A percentile compares a stretch with the other conserved stretches of the same genome.
Conservation (phyloP, 805 yeast genomes). For the Metschnikowia gelsemii region DNA sequence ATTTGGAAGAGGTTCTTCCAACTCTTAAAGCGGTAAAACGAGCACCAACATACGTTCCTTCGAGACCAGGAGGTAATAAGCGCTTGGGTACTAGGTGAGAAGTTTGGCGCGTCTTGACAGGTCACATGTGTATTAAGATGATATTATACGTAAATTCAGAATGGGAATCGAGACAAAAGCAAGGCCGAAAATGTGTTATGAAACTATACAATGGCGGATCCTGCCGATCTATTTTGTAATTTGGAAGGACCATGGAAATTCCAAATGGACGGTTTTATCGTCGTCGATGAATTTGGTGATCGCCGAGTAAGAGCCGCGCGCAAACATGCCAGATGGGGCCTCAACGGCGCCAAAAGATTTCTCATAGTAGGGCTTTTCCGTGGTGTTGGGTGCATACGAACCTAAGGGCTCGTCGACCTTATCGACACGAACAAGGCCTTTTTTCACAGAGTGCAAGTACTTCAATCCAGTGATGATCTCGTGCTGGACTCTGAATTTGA, state of each 20-base stretch:
- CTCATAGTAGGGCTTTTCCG: constrained; percentile 74
- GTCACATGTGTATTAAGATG: too few species aligned
- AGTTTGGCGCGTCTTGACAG: too few species aligned
- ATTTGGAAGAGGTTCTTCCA: too few species aligned
- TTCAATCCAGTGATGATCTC: constrained; percentile 89
- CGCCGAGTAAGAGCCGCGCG: constrained; percentile 83
- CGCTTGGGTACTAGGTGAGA: constrained; percentile 15
- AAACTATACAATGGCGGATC: too few species aligned
- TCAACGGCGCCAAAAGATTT: constrained; percentile 59
- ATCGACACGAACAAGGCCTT: constrained; percentile 85
- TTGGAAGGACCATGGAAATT: constrained; percentile 82
- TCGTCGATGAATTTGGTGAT: constrained; percentile 83
- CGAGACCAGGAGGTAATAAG: constrained; percentile 20
- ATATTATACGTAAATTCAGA: too few species aligned
- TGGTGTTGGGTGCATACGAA: constrained; percentile 85
- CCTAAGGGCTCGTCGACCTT: constrained; percentile 87
- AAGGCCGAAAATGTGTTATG: too few species aligned
- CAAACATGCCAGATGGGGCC: constrained; percentile 88
- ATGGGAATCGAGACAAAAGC: too few species aligned
- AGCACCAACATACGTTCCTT: constrained; percentile 39
- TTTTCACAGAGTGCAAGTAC: constrained; percentile 80
- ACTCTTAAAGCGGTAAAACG: constrained; percentile 14
- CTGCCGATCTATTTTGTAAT: constrained; percentile 57
- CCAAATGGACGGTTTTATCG: constrained; percentile 71
- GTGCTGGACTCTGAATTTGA: constrained; percentile 82